phyloP scores from a whole-genome alignment of 163 green algal genomes.

The Scenedesmus sp. region DNA sequence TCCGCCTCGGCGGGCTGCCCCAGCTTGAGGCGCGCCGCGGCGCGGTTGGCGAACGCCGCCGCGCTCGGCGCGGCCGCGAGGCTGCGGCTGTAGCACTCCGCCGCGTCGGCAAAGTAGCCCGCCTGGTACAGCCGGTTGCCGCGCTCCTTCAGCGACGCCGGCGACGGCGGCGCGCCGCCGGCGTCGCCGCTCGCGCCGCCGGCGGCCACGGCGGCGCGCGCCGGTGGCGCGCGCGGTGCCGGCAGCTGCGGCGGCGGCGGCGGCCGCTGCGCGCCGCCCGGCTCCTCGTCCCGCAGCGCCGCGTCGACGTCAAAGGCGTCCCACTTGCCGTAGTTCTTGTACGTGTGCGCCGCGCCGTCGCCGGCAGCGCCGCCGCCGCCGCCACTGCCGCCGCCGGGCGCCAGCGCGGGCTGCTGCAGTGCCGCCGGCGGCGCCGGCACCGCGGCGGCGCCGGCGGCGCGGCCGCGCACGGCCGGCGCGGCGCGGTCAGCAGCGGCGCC shows the following conservation, averaged over 20 bases:
- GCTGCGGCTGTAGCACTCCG: slow-evolving; percentile 73
- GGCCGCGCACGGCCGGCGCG: slow-evolving; percentile 24
- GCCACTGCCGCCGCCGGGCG: not conserved
- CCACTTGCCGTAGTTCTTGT: slow-evolving; percentile 80
- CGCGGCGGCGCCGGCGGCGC: slow-evolving; percentile 14
- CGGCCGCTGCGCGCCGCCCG: not conserved
- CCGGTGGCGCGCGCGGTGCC: not conserved
- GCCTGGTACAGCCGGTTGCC: slow-evolving; percentile 84
- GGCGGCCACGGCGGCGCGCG: too few species aligned
- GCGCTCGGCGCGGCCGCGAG: slow-evolving; percentile 63
- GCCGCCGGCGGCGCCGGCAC: slow-evolving; percentile 18
- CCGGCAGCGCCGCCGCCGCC: not conserved
- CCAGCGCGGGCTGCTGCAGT: slow-evolving; percentile 37
- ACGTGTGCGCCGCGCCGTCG: slow-evolving; percentile 71
- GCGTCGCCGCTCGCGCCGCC: slow-evolving; percentile 38
- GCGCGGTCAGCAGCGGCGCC: not conserved
- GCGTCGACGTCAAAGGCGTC: slow-evolving; percentile 82
- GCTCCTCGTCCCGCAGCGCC: slow-evolving; percentile 47
- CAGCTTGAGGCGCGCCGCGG: slow-evolving; percentile 87
- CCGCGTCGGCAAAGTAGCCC: slow-evolving; percentile 65
- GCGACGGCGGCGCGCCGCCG: slow-evolving; percentile 19
- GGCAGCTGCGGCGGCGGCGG: not conserved
- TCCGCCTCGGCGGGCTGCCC: slow-evolving; percentile 62
- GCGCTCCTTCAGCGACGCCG: slow-evolving; percentile 52
- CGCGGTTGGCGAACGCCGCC: slow-evolving; percentile 81